Evolutionary conservation across 179 eudicot species (phyloP).

Genomic region (Spinacia oleracea): DNA sequence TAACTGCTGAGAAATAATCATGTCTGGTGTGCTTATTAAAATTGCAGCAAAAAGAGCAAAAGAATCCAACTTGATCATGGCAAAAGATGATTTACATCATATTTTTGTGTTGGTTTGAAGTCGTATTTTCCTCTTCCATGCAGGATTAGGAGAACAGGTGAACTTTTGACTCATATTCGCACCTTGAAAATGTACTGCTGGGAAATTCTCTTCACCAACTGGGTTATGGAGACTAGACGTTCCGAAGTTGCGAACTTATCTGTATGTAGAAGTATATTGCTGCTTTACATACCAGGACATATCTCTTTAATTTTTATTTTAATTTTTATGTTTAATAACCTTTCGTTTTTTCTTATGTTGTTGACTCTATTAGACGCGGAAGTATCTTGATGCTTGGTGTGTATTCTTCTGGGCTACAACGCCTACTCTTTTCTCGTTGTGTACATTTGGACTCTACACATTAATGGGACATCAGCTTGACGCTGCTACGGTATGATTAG

Average conservation of each 20-base stretch:
- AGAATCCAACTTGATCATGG: background rate
- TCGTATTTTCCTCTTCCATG: background rate
- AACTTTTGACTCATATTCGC: slow-evolving; percentile 76
- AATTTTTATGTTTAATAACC: slow-evolving; percentile 3
- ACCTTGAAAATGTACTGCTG: slow-evolving; percentile 96
- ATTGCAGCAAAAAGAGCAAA: background rate
- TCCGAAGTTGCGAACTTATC: slow-evolving; percentile 80
- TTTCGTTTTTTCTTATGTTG: slow-evolving; percentile 7
- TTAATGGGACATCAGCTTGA: slow-evolving; percentile 88
- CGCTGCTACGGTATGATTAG: slow-evolving; percentile 82
- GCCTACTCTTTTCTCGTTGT: slow-evolving; percentile 89
- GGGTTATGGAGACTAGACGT: slow-evolving; percentile 84
- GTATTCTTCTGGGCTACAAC: slow-evolving; percentile 99
- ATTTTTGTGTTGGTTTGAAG: slow-evolving; percentile 12
- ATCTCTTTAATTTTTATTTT: no score
- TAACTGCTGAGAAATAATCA: background rate
- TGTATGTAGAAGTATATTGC: slow-evolving; percentile 43
- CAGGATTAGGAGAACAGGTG: slow-evolving; percentile 90
- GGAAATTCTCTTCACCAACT: slow-evolving; percentile 77
- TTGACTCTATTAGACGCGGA: slow-evolving; percentile 59
- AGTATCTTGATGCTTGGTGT: slow-evolving; percentile 99
- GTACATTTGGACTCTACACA: slow-evolving; percentile 88
- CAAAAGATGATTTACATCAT: background rate
- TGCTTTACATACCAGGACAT: background rate
- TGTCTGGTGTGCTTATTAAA: background rate